Percentiles rank a stretch among this genome's conserved stretches.
Evolutionary conservation across 2,329 filamentous ascomycete genomes (phyloP).

Genomic region (Coniochaeta hoffmannii): DNA sequence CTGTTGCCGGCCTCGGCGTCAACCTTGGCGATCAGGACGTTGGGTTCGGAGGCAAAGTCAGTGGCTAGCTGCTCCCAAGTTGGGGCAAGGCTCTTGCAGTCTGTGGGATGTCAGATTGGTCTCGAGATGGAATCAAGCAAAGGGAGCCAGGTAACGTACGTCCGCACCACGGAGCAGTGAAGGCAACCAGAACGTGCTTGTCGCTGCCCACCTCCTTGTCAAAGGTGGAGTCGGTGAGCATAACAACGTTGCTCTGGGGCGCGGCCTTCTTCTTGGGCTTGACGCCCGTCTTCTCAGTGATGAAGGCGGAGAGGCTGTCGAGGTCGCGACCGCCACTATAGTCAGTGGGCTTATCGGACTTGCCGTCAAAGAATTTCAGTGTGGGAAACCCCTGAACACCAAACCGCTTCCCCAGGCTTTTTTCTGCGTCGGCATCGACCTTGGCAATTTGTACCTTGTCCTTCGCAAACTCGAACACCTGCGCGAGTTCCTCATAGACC

Average conservation of each 20-base stretch:
- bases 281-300: slow-evolving; percentile 79
- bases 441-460: slow-evolving; percentile 82
- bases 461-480: slow-evolving; percentile 62
- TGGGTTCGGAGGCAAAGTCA: slow-evolving; percentile 70
- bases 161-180: slow-evolving; percentile 97
- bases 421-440: slow-evolving; percentile 90
- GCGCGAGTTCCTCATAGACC: slow-evolving; percentile 84
- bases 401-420: slow-evolving; percentile 74
- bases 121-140: slow-evolving; percentile 2
- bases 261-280: slow-evolving; percentile 71
- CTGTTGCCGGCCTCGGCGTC: slow-evolving; percentile 84
- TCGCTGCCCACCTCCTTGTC: slow-evolving; percentile 70
- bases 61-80: slow-evolving; percentile 80
- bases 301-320: slow-evolving; percentile 73
- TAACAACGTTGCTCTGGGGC: slow-evolving; percentile 66
- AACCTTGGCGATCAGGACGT: slow-evolving; percentile 87
- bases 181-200: slow-evolving; percentile 88
- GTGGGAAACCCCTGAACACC: slow-evolving; percentile 94
- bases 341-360: slow-evolving; percentile 75
- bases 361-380: slow-evolving; percentile 95
- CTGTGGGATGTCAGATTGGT: slow-evolving; percentile 35
- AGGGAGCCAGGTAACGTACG: slow-evolving; percentile 59
- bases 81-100: slow-evolving; percentile 94
- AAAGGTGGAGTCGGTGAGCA: slow-evolving; percentile 76
- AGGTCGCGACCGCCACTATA: slow-evolving; percentile 85